Evolutionary conservation across 208 protist species (phyloP).

Genomic region (Leishmania arabica): DNA sequence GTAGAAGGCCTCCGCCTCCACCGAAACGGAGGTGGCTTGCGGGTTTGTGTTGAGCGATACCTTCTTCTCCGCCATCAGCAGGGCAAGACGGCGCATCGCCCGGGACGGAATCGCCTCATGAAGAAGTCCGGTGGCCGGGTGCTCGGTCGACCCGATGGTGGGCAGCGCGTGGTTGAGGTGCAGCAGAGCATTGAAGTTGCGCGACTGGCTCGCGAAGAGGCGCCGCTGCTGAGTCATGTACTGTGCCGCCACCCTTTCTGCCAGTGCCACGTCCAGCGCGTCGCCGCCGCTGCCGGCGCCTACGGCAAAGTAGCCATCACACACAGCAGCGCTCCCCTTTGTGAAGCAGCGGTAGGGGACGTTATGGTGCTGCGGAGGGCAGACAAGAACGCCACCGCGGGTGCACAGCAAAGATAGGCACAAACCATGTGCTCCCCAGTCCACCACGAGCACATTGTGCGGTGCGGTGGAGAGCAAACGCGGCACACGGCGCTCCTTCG

Average conservation of each 20-base stretch:
- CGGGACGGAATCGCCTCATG: conserved; percentile 69
- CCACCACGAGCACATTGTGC: conserved; percentile 71
- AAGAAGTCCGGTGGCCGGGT: conserved; percentile 36
- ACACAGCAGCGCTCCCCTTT: conserved; percentile 9
- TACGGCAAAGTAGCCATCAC: conserved; percentile 27
- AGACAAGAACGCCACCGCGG: conserved; percentile 59
- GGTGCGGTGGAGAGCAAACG: conserved; percentile 20
- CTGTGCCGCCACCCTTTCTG: conserved; percentile 69
- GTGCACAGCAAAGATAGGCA: conserved; percentile 50
- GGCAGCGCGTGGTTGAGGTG: conserved; percentile 27
- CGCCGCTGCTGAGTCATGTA: conserved; percentile 76
- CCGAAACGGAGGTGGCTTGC: conserved; percentile 54
- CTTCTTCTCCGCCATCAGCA: conserved; percentile 83
- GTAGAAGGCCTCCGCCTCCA: conserved; percentile 89
- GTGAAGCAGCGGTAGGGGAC: conserved; percentile 45
- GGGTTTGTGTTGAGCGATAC: conserved; percentile 69
- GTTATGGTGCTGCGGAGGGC: conserved; percentile 23
- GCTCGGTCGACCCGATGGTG: conserved; percentile 20
- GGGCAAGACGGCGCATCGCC: conserved; percentile 63
- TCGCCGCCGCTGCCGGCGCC: conserved; percentile 54
- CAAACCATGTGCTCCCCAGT: conserved; percentile 84
- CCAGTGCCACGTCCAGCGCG: conserved; percentile 61
- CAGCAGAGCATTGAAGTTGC: conserved; percentile 35
- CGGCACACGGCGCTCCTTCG: conserved; percentile 28
- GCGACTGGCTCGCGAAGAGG: conserved; percentile 45